Percentiles rank a stretch among this genome's conserved stretches.
Conservation (phyloP, 768 basidiomycete genomes). For the Pleurotus citrinopileatus region DNA sequence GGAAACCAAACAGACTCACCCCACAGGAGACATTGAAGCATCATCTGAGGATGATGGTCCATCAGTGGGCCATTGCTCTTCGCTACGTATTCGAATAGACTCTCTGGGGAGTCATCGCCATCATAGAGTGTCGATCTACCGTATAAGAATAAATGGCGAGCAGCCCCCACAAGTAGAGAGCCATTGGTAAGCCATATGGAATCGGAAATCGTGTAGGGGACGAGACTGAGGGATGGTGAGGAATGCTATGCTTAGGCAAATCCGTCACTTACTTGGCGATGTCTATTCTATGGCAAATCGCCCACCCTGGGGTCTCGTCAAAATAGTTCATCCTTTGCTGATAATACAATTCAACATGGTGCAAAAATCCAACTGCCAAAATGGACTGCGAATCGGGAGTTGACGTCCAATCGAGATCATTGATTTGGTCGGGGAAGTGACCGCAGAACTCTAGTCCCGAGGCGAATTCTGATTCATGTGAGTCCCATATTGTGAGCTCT, state of each 20-base stretch:
- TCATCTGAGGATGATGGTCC: slow-evolving; percentile 92
- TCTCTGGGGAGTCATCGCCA: slow-evolving; percentile 25
- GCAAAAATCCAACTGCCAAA: slow-evolving; percentile 82
- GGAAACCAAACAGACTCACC: slow-evolving; percentile 39
- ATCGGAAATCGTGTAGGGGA: slow-evolving; percentile 78
- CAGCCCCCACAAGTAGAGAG: slow-evolving; percentile 76
- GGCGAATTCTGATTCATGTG: slow-evolving; percentile 89
- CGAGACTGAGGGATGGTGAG: slow-evolving; percentile 46
- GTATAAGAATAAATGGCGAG: slow-evolving; percentile 82
- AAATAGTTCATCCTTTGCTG: slow-evolving; percentile 93
- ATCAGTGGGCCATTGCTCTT: slow-evolving; percentile 81
- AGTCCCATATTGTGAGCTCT: slow-evolving; percentile 96
- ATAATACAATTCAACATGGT: slow-evolving; percentile 82
- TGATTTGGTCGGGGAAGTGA: slow-evolving; percentile 60
- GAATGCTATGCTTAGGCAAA: not conserved
- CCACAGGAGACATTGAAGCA: slow-evolving; percentile 91
- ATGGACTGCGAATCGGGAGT: slow-evolving; percentile 90
- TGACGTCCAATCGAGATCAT: slow-evolving; percentile 91
- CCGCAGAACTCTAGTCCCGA: slow-evolving; percentile 80
- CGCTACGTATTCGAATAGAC: slow-evolving; percentile 81
- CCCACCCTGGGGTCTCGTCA: slow-evolving; percentile 79
- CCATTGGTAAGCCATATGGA: slow-evolving; percentile 91
- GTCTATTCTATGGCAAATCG: slow-evolving; percentile 65
- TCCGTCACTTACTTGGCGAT: slow-evolving; percentile 54
- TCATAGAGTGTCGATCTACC: slow-evolving; percentile 28